These are phyloP conservation scores for Candolleomyces eurysporus DNA, from an alignment of 768 basidiomycete species.

Conservation along the genomic window DNA sequence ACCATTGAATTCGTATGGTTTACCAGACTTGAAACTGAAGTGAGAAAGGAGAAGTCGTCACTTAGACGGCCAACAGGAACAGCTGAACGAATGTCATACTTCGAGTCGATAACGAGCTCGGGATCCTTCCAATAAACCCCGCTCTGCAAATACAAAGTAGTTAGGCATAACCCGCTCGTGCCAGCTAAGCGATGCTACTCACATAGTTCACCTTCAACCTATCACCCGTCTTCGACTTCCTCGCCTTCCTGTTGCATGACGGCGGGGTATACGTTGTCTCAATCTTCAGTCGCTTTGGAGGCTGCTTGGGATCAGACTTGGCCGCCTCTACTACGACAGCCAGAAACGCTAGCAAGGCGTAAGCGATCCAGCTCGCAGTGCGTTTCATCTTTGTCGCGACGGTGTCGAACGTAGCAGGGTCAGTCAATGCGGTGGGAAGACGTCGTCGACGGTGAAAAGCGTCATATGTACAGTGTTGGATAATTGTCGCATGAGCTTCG, in stretches of 20 bases:
- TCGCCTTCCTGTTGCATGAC: background rate
- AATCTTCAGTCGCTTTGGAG: conserved; percentile 1
- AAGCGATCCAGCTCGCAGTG: background rate
- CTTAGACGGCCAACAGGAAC: background rate
- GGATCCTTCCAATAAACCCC: background rate
- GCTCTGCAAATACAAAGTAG: background rate
- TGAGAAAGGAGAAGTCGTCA: background rate
- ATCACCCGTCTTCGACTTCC: background rate
- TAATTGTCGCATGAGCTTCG: conserved; percentile 5
- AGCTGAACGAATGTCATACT: background rate
- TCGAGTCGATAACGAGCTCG: conserved; percentile 2
- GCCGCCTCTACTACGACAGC: background rate
- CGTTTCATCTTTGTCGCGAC: background rate
- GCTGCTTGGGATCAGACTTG: background rate
- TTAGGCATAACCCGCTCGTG: background rate
- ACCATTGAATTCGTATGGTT: conserved; percentile 2
- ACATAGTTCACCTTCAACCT: conserved; percentile 5
- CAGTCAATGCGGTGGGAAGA: background rate
- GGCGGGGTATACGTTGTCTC: conserved; percentile 1
- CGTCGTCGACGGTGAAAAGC: background rate
- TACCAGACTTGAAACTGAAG: background rate
- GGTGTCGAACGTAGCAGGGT: background rate
- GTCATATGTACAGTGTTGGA: background rate
- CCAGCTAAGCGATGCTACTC: background rate
- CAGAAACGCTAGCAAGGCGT: background rate